Base-by-base conservation (phyloP, 306 rosid species). In the Geum urbanum region DNA sequence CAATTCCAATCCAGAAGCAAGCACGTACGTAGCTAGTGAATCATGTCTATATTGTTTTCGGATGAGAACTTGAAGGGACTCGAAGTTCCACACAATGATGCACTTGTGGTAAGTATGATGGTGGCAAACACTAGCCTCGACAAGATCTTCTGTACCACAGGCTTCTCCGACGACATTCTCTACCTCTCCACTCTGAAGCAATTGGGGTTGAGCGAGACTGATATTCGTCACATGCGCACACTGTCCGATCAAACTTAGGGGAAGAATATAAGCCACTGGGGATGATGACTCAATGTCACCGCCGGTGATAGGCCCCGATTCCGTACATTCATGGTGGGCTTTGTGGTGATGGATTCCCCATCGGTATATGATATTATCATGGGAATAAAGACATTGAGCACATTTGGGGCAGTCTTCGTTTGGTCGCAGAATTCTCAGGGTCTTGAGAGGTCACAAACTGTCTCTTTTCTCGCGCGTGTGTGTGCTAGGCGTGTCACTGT, bases 261-360 rank as follows among this genome's bases (percentile, higher is more conserved):
- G 22, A 40, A 40, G 32, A 40, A 20, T 35, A 1, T 7, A 19
- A 61, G 45, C 0, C 27, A 5, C 5, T 61, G 11, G 66, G 48
- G 27, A 61, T n/a, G n/a, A 40, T 61, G 18, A 61, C 49, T 60
- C 65, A 39, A 10, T 62, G 49, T 62, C 67, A 62, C 67, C 39
- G 49, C 67, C 9, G 67, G 67, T 40, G 67, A 40, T 2, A 62
- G 32, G 15, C 67, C 67, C 35, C 47, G 66, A 39, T n/a, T 53
- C 14, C 48, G 66, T 1, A 40, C 48, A 1, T 9, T 61, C 48
- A 40, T 37, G 46, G 48, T 61, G 24, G 66, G 40, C 7, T 61
- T 61, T 64, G 1, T 63, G 68, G 67, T 22, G 53, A 22, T 64
- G 54, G 69, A 64, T 40, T 10, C 1, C 9, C 54, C 50, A 18